Evolutionary conservation across 441 rosid genomes (phyloP), one percentile per base, ranked within the genome.

Genomic region (Gossypium trilobum): DNA sequence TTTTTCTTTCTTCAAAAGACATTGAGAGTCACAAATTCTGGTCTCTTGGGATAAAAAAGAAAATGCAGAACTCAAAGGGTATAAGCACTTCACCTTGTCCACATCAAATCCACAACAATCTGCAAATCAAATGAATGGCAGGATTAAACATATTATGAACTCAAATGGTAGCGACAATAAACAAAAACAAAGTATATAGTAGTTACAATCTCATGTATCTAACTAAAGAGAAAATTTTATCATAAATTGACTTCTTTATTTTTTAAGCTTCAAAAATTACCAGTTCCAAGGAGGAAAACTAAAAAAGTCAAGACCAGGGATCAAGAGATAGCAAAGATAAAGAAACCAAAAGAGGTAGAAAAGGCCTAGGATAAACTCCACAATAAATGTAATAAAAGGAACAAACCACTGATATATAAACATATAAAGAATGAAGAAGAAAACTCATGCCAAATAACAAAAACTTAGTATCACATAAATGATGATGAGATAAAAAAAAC

Each of bases 31-130:
- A 42, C 29, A 44, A 65, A 64, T 5, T 20, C 10, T 11, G 19
- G 11, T 44, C 70, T 44, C 33, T 44, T 44, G n/a, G 70, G 25
- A 39, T 39, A 39, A 39, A 44, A 44, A 9, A 5, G 13, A 5
- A 33, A 8, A 20, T 19, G 52, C 68, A 64, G 52, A 63, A 63
- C 70, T 75, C 48, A 62, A 31, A 65, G 78, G 56, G 48, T 23
- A 59, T 27, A 81, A 57, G 68, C 22, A 48, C 70, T 70, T 71
- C 79, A 85, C 85, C 84, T 81, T 83, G 72, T 73, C 64, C 78
- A 77, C 74, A 78, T 83, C 85, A 82, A 77, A 83, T 57, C 84
- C 87, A 76, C 82, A 85, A 14, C 51, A 36, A 33, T 84, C 88
- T 85, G 86, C 65, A 68, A 75, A 72, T 70, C 17, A 55, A 61